Base-by-base conservation (phyloP, 1,284 basidiomycete genomes). In the Melampsora americana region DNA sequence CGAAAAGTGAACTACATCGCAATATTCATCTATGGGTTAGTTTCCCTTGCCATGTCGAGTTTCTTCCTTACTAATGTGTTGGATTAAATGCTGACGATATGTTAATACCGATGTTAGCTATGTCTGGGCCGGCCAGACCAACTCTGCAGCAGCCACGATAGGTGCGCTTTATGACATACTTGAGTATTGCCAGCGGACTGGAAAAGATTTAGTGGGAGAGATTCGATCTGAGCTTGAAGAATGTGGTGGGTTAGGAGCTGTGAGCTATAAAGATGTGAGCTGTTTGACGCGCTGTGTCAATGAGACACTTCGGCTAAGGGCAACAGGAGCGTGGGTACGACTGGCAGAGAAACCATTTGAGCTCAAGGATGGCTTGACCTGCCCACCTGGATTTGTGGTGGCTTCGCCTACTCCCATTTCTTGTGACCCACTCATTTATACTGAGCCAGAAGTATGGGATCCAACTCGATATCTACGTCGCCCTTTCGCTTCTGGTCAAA, bases 111-210 rank as follows among this genome's bases (percentile, higher is more conserved):
- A 6, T 28, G 18, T 35, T 62, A 75, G 73, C 5, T 75, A 68
- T 66, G 66, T 75, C 48, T 75, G 73, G 73, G 73, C 66, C 30
- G 73, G 65, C 7, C 73, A 75, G 30, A 75, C 73, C 28, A 75
- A 75, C 60, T 68, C 73, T 42, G 73, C 66, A 16, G 73, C 73
- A 20, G 73, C 73, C 26, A 68, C 73, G 16, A 75, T 75, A 23
- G 73, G 73, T 39, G 30, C 62, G 23, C 53, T 75, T 46, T 56
- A 75, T 46, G 73, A 75, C 46, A 67, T 75, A 50, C 28, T 75
- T 46, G 50, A 59, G 26, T 50, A 74, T 42, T 50, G 50, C 46
- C 71, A 67, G 62, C 65, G 46, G 7, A 56, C 53, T 7, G 53
- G 53, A 7, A 12, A 56, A 28, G 53, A 56, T 16, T 28, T 56